A percentile compares a stretch with the other conserved stretches of the same genome.
Conservation (phyloP, 2,329 filamentous ascomycete species). For the Epichloe uncinata region DNA sequence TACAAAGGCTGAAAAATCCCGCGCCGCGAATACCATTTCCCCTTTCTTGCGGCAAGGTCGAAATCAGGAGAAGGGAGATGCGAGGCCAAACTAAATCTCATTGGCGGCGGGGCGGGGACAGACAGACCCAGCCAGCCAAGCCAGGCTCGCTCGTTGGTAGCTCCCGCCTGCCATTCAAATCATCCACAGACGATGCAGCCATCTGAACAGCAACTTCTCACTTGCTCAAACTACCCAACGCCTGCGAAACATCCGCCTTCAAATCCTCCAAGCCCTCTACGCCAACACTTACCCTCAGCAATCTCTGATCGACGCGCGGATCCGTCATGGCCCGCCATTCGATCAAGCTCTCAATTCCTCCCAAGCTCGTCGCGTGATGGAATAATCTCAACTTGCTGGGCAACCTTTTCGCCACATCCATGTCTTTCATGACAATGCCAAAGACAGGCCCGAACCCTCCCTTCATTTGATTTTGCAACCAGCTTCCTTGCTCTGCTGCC, state of each 20-base stretch:
- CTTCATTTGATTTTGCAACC: slow-evolving; percentile 83
- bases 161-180: not conserved
- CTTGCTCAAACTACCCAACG: slow-evolving; percentile 41
- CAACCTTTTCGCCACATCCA: slow-evolving; percentile 49
- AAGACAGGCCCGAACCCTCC: slow-evolving; percentile 85
- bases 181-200: no score
- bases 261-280: slow-evolving; percentile 81
- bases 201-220: not conserved
- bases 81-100: not conserved
- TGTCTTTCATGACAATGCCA: slow-evolving; percentile 50
- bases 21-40: not conserved
- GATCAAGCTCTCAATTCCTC: slow-evolving; percentile 88
- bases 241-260: slow-evolving; percentile 57
- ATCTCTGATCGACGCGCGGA: slow-evolving; percentile 49
- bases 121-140: no score
- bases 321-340: slow-evolving; percentile 95
- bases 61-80: not conserved
- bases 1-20: no score
- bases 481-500: slow-evolving; percentile 43
- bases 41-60: not conserved
- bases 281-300: slow-evolving; percentile 75
- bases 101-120: not conserved
- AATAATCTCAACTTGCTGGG: slow-evolving; percentile 73
- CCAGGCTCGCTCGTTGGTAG: not conserved
- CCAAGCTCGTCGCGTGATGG: slow-evolving; percentile 87